Percentiles rank a stretch among this genome's conserved stretches.
Evolutionary conservation across 2,329 filamentous ascomycete species (phyloP).

Genomic region (Periglandula ipomoeae): DNA sequence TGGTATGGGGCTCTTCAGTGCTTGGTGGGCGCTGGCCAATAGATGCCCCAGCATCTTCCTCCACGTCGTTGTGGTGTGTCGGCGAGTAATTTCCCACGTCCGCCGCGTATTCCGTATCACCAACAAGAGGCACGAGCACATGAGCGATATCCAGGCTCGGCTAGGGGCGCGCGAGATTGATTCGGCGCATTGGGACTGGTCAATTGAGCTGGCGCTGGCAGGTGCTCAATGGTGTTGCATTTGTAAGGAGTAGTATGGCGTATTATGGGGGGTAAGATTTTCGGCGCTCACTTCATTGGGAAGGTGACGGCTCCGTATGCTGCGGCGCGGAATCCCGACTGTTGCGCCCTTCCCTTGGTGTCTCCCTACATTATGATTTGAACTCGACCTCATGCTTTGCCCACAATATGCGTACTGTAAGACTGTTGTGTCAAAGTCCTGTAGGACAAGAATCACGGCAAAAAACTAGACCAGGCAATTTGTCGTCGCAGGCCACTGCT

Average conservation of each 20-base stretch:
- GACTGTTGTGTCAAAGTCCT: too few relatives aligned
- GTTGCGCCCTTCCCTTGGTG: too few relatives aligned
- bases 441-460: too few relatives aligned
- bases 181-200: neutral
- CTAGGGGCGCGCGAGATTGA: neutral
- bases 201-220: slow-evolving; percentile 1
- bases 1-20: neutral
- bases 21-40: neutral
- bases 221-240: neutral
- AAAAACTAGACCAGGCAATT: too few relatives aligned
- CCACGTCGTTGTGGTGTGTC: neutral
- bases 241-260: too few relatives aligned
- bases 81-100: slow-evolving; percentile 6
- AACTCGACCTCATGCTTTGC: neutral
- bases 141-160: neutral
- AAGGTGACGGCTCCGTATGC: too few relatives aligned
- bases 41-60: neutral
- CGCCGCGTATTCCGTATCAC: slow-evolving; percentile 1
- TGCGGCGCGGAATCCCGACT: too few relatives aligned
- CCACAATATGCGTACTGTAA: neutral
- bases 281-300: neutral
- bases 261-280: slow-evolving; percentile 3
- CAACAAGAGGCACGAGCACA: slow-evolving; percentile 1
- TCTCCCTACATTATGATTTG: neutral
- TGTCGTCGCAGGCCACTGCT: too few relatives aligned